A percentile compares a stretch with the other conserved stretches of the same genome.
These are phyloP conservation scores for Aspergillus niger DNA, from an alignment of 2,329 filamentous ascomycete genomes.

Conservation along the genomic window DNA sequence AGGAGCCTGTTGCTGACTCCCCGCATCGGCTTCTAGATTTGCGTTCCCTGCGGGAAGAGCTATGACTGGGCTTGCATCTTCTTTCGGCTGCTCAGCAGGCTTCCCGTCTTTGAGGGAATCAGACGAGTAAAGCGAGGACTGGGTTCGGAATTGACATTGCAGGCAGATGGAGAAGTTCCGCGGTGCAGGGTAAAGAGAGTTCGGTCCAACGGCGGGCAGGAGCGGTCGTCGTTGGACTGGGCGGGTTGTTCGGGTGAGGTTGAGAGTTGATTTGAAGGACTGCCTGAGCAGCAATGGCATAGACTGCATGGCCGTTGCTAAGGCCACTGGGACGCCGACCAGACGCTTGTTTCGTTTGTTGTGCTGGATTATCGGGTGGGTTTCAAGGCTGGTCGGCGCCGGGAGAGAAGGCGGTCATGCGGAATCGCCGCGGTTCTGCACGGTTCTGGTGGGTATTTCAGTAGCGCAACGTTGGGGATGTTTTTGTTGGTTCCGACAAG, in stretches of 20 bases:
- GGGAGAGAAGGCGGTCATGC: constrained; percentile 14
- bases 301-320: constrained; percentile 41
- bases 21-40: constrained; percentile 24
- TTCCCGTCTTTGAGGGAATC: constrained; percentile 4
- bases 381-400: constrained; percentile 11
- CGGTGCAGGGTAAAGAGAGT: constrained; percentile 24
- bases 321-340: constrained; percentile 24
- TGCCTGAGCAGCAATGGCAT: constrained; percentile 44
- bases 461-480: constrained; percentile 15
- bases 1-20: constrained; percentile 16
- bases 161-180: constrained; percentile 44
- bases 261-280: constrained; percentile 35
- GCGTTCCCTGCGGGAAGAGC: constrained; percentile 19
- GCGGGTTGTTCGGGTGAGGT: constrained; percentile 26
- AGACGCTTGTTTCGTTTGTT: constrained; percentile 21
- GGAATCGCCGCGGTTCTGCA: constrained; percentile 9
- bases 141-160: constrained; percentile 45
- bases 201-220: constrained; percentile 23
- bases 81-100: constrained; percentile 17
- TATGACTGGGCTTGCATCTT: constrained; percentile 27
- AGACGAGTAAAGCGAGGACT: constrained; percentile 28
- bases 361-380: constrained; percentile 5
- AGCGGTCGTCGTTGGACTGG: constrained; percentile 24
- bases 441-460: constrained; percentile 9
- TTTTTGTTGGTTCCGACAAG: background rate